Percentiles rank a stretch among this genome's conserved stretches.
phyloP scores from a whole-genome alignment of 768 basidiomycete genomes.

The Termitomyces sp. region DNA sequence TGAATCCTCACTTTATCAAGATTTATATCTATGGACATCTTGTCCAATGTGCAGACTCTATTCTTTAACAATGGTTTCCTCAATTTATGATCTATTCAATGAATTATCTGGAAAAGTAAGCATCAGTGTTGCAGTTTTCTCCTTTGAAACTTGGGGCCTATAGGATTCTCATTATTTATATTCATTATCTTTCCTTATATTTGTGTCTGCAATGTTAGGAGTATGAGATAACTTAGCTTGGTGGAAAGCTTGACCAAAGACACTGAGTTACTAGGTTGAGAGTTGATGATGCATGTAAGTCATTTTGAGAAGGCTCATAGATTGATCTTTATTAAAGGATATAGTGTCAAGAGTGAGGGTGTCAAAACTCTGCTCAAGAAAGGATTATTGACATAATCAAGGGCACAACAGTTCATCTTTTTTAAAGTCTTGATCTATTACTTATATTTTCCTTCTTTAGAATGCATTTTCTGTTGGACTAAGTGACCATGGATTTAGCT shows the following conservation, averaged over 20 bases:
- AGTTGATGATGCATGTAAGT: neutral
- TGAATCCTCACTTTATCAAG: conserved; percentile 8
- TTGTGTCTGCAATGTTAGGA: conserved; percentile 27
- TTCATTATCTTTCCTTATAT: conserved; percentile 15
- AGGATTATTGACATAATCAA: conserved; percentile 17
- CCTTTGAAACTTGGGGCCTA: neutral
- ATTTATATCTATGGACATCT: conserved; percentile 9
- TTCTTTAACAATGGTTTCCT: neutral
- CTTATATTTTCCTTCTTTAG: neutral
- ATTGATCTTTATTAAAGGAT: no score
- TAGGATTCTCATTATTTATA: conserved; percentile 21
- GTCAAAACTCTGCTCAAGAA: conserved; percentile 13
- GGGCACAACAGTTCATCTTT: conserved; percentile 15
- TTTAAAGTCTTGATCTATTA: neutral
- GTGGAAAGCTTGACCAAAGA: conserved; percentile 10
- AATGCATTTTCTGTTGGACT: conserved; percentile 6
- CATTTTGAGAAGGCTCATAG: conserved; percentile 9
- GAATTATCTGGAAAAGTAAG: conserved; percentile 11
- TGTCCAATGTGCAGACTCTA: neutral
- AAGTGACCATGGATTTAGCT: neutral
- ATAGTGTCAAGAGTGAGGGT: neutral
- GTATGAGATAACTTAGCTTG: conserved; percentile 22
- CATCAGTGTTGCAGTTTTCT: neutral
- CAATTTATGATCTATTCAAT: neutral
- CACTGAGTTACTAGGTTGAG: neutral